A percentile compares a stretch with the other conserved stretches of the same genome.
phyloP scores from a whole-genome alignment of 2,329 filamentous ascomycete species.

The Curvularia spicifera region DNA sequence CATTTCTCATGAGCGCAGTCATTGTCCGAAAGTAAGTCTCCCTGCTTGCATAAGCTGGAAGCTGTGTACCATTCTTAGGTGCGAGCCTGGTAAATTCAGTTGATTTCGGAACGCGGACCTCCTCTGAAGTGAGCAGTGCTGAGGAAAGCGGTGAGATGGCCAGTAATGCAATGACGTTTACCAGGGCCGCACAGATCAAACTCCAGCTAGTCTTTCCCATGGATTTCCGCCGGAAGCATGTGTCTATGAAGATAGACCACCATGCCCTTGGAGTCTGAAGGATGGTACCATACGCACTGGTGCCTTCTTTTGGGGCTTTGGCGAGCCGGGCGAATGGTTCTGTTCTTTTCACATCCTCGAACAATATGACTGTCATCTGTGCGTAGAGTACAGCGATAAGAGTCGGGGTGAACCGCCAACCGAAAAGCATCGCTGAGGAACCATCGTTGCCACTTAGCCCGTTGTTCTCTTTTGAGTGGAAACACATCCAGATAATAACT shows the following conservation, averaged over 20 bases:
- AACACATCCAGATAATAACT: conserved; percentile 11
- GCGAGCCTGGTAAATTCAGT: not conserved
- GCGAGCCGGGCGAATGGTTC: not conserved
- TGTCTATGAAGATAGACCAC: not conserved
- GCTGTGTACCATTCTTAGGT: not conserved
- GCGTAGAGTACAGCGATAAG: conserved; percentile 23
- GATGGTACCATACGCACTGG: not conserved
- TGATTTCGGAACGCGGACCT: not conserved
- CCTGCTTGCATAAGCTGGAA: not conserved
- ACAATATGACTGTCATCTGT: not conserved
- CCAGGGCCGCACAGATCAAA: not conserved
- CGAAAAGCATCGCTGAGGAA: conserved; percentile 33
- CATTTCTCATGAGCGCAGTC: not conserved
- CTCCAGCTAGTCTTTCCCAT: not conserved
- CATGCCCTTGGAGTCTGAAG: not conserved
- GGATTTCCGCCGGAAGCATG: not conserved
- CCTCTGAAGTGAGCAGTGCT: not conserved
- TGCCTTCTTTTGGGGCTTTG: not conserved
- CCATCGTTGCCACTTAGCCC: conserved; percentile 41
- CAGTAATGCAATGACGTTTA: not conserved
- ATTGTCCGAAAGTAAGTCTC: not conserved
- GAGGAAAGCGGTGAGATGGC: not conserved
- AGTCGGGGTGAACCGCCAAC: conserved; percentile 33
- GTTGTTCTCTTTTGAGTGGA: conserved; percentile 19
- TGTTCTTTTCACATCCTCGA: not conserved